Evolutionary conservation across 208 protist species (phyloP).

Genomic region (Tritrichomonas foetus): DNA sequence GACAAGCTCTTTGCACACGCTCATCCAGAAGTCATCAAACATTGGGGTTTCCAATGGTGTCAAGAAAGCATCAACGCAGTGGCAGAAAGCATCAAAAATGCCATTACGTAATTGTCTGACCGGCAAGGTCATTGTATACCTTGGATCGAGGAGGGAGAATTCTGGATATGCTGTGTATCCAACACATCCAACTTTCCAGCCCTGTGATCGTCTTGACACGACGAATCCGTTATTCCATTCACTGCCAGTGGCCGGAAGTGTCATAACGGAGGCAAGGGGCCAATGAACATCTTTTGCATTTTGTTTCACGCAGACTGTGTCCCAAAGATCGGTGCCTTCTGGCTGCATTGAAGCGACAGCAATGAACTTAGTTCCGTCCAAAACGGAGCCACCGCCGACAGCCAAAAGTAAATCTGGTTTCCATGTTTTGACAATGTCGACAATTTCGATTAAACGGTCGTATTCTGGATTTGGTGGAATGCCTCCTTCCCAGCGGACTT

Average conservation of each 20-base stretch:
- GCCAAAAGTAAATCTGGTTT: background rate
- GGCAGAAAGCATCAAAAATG: background rate
- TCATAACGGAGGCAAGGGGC: background rate
- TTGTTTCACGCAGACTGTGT: background rate
- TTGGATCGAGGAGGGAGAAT: background rate
- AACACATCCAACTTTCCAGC: background rate
- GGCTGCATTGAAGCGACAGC: background rate
- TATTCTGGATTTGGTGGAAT: constrained; percentile 29
- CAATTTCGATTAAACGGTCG: background rate
- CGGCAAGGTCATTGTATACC: background rate
- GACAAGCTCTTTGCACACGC: background rate
- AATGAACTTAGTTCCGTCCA: constrained; percentile 1
- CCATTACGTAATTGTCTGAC: background rate
- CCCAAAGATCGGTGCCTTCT: background rate
- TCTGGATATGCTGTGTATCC: background rate
- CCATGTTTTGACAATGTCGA: background rate
- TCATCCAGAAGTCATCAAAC: background rate
- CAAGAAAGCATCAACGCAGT: background rate
- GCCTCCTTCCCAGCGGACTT: background rate
- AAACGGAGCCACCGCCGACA: background rate
- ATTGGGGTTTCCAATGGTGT: background rate
- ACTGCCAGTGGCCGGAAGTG: background rate
- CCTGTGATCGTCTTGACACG: background rate
- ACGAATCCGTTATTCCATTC: constrained; percentile 9
- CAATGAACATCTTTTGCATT: background rate